Evolutionary conservation across 208 protist genomes (phyloP).

Genomic region (Entamoeba dispar): DNA sequence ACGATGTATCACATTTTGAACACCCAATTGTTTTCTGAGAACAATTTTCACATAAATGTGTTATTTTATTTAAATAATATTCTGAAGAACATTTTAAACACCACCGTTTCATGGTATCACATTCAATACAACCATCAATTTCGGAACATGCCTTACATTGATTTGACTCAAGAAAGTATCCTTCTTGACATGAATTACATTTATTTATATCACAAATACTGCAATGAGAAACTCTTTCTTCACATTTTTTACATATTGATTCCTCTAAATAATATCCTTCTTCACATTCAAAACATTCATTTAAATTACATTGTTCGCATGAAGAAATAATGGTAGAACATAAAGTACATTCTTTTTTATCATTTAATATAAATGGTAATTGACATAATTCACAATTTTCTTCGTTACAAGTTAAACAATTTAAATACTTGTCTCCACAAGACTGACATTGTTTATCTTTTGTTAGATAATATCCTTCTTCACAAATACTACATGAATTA

Average conservation of each 20-base stretch:
- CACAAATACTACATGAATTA: neutral
- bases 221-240: neutral
- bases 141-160: neutral
- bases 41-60: neutral
- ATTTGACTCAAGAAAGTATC: neutral
- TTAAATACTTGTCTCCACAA: too few species aligned
- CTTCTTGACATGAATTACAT: neutral
- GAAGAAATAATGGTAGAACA: neutral
- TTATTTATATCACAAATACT: too few species aligned
- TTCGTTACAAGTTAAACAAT: too few species aligned
- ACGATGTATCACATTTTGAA: neutral
- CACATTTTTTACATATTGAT: neutral
- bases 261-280: neutral
- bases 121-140: neutral
- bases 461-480: neutral
- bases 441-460: too few species aligned
- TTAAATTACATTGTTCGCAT: neutral
- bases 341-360: neutral
- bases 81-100: neutral
- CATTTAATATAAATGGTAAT: too few species aligned
- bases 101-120: neutral
- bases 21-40: neutral
- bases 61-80: neutral
- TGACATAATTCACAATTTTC: too few species aligned
- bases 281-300: neutral